Conservation (phyloP, 805 yeast species). For the Lachancea kluyveri region DNA sequence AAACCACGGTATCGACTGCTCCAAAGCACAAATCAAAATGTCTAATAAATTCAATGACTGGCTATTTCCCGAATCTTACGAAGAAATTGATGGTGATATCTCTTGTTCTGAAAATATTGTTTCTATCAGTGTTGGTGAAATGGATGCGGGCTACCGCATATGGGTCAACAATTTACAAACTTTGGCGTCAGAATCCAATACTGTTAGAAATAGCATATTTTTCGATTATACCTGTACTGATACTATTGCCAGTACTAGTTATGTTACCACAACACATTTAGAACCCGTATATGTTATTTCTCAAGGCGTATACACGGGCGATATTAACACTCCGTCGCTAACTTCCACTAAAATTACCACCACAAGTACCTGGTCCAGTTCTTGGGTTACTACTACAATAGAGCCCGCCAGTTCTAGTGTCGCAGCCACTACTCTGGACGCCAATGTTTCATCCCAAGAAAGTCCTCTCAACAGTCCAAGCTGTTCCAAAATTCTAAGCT, state of each 20-base stretch:
- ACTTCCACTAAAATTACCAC: conserved; percentile 4
- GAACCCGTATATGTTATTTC: conserved; percentile 9
- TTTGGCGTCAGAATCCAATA: conserved; percentile 15
- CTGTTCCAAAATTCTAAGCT: neutral
- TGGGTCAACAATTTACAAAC: conserved; percentile 31
- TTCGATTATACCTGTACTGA: conserved; percentile 23
- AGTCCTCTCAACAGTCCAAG: neutral
- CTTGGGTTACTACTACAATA: conserved; percentile 4
- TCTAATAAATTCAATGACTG: conserved; percentile 32
- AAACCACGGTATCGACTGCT: conserved; percentile 20
- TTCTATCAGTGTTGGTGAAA: conserved; percentile 13
- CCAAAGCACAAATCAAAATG: conserved; percentile 12
- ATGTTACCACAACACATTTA: conserved; percentile 10
- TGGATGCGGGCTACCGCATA: conserved; percentile 25
- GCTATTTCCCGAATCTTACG: conserved; percentile 24
- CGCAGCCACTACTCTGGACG: conserved; percentile 2
- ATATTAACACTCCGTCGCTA: conserved; percentile 2
- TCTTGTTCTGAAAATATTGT: conserved; percentile 22
- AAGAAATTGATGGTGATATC: conserved; percentile 12
- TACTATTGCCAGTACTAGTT: conserved; percentile 21
- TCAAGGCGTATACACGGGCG: conserved; percentile 9
- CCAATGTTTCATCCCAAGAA: conserved; percentile 4
- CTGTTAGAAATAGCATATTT: conserved; percentile 17
- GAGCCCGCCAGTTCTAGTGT: conserved; percentile 5
- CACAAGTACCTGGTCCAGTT: conserved; percentile 2